These are phyloP conservation scores for Chrysoporthe cubensis DNA, from an alignment of 2,329 filamentous ascomycete species.

Conservation along the genomic window DNA sequence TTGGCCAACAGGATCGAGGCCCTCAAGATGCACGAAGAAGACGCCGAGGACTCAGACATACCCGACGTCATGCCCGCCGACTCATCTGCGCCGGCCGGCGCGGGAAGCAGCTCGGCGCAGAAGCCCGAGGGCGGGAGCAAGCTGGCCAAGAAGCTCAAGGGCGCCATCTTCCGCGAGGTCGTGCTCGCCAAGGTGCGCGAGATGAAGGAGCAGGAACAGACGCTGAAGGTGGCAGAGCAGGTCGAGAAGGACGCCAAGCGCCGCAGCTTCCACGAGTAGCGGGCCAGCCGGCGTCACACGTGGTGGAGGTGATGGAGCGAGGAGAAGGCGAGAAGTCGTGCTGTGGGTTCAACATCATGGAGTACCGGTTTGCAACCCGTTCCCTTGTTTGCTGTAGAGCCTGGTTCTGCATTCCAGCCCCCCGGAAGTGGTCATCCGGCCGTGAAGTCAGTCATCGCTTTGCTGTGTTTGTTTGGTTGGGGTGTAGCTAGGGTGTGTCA, in stretches of 20 bases:
- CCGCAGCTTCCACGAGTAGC: slow-evolving; percentile 38
- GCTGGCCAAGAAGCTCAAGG: slow-evolving; percentile 56
- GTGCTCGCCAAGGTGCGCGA: slow-evolving; percentile 92
- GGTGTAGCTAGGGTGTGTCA: background rate
- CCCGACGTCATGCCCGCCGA: slow-evolving; percentile 63
- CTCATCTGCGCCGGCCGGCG: slow-evolving; percentile 33
- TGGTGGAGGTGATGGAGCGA: slow-evolving; percentile 1
- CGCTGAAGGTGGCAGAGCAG: slow-evolving; percentile 67
- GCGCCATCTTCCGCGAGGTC: slow-evolving; percentile 89
- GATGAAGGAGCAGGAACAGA: slow-evolving; percentile 85
- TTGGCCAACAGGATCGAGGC: slow-evolving; percentile 93
- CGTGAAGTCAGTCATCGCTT: background rate
- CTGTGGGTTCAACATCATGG: background rate
- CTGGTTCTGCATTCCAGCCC: background rate
- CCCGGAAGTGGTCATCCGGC: background rate
- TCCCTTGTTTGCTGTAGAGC: background rate
- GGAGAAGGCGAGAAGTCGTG: background rate
- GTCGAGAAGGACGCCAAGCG: slow-evolving; percentile 54
- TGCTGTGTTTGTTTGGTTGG: background rate
- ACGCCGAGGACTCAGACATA: slow-evolving; percentile 74
- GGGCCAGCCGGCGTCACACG: background rate
- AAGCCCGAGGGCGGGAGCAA: slow-evolving; percentile 43
- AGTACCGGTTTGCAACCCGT: background rate
- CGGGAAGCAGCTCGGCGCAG: slow-evolving; percentile 30
- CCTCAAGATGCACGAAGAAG: slow-evolving; percentile 91